These are phyloP conservation scores for Suillus luteus DNA, from an alignment of 768 basidiomycete species.

Conservation along the genomic window DNA sequence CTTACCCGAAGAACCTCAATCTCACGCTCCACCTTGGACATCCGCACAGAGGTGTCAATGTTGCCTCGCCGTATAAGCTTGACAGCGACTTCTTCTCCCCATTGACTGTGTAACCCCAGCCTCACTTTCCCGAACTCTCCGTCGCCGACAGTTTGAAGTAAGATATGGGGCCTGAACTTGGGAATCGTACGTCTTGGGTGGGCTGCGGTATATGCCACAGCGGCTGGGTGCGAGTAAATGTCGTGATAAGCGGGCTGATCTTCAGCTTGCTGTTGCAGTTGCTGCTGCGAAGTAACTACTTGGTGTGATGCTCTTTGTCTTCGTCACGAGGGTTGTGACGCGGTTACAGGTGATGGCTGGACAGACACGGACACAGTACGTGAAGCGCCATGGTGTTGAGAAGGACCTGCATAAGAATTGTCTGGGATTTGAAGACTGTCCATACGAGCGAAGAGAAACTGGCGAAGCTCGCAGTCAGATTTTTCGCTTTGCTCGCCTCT, in stretches of 20 bases:
- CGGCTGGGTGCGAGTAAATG: slow-evolving; percentile 84
- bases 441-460: slow-evolving; percentile 21
- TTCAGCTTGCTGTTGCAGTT: slow-evolving; percentile 40
- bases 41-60: slow-evolving; percentile 80
- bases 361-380: slow-evolving; percentile 64
- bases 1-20: slow-evolving; percentile 94
- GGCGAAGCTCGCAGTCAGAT: slow-evolving; percentile 6
- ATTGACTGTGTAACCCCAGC: slow-evolving; percentile 89
- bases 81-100: slow-evolving; percentile 98
- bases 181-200: slow-evolving; percentile 87
- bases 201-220: slow-evolving; percentile 74
- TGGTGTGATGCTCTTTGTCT: slow-evolving; percentile 76
- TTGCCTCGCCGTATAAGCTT: slow-evolving; percentile 94
- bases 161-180: slow-evolving; percentile 93
- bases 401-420: slow-evolving; percentile 44
- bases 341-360: slow-evolving; percentile 49
- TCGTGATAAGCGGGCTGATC: slow-evolving; percentile 59
- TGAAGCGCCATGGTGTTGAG: slow-evolving; percentile 41
- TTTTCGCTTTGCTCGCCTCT: slow-evolving; percentile 59
- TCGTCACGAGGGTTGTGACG: slow-evolving; percentile 44
- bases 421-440: slow-evolving; percentile 48
- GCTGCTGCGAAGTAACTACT: slow-evolving; percentile 55
- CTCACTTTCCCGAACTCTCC: slow-evolving; percentile 99
- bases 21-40: slow-evolving; percentile 96
- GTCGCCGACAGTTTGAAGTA: slow-evolving; percentile 95